Conservation (phyloP, 768 basidiomycete species). For the Mycena epipterygia region DNA sequence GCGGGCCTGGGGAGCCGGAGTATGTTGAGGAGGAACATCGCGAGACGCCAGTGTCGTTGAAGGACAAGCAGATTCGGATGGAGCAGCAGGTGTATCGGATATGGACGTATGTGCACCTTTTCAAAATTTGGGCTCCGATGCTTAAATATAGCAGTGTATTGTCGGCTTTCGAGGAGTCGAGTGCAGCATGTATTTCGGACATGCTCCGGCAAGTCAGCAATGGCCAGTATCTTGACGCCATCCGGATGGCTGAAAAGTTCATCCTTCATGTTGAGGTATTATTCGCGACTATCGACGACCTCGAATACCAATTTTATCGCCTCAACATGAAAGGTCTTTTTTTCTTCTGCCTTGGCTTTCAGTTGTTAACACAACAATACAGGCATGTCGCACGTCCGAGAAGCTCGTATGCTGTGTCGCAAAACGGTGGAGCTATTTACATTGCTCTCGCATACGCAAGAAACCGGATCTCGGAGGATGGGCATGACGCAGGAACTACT, state of each 20-base stretch:
- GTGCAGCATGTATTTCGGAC: slow-evolving; percentile 98
- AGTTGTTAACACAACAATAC: slow-evolving; percentile 31
- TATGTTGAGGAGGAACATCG: slow-evolving; percentile 84
- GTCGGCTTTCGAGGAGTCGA: slow-evolving; percentile 99
- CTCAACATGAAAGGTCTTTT: slow-evolving; percentile 87
- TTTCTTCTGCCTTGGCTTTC: slow-evolving; percentile 4
- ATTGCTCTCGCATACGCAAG: slow-evolving; percentile 94
- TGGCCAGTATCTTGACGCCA: slow-evolving; percentile 95
- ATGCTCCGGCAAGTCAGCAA: slow-evolving; percentile 99
- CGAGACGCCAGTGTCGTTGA: slow-evolving; percentile 84
- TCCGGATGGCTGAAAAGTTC: slow-evolving; percentile 98
- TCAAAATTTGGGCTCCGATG: slow-evolving; percentile 13
- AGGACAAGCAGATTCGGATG: slow-evolving; percentile 93
- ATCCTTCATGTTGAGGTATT: slow-evolving; percentile 98
- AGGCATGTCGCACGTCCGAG: slow-evolving; percentile 99
- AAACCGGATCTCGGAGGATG: slow-evolving; percentile 90
- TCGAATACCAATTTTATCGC: slow-evolving; percentile 88
- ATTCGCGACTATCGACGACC: slow-evolving; percentile 96
- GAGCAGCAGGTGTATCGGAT: slow-evolving; percentile 98
- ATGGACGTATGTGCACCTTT: slow-evolving; percentile 86
- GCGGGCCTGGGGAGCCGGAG: slow-evolving; percentile 63
- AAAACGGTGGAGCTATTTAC: slow-evolving; percentile 99
- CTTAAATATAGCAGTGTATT: slow-evolving; percentile 71
- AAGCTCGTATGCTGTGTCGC: slow-evolving; percentile 98
- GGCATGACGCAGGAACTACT: slow-evolving; percentile 98